Conservation (phyloP, 345 rosid genomes). For the Gossypium arboreum region DNA sequence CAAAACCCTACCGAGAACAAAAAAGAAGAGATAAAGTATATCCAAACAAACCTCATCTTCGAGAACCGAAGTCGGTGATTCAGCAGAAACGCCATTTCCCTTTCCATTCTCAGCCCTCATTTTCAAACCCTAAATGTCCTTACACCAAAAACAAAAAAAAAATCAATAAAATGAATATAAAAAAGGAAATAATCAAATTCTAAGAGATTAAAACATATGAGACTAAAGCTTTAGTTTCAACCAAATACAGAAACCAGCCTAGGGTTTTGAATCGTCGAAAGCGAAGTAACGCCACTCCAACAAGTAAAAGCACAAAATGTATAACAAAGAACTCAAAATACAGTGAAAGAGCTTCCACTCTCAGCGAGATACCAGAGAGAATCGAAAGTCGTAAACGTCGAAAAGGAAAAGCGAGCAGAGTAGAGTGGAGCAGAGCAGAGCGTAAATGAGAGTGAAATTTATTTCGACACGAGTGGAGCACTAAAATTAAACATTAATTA, state of each 20-base stretch:
- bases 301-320: slow-evolving; percentile 1
- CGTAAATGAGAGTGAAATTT: not conserved
- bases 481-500: not conserved
- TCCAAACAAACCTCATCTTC: slow-evolving; percentile 30
- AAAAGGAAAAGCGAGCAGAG: not conserved
- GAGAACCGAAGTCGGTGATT: slow-evolving; percentile 89
- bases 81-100: slow-evolving; percentile 46
- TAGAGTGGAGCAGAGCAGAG: not conserved
- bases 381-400: not conserved
- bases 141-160: not conserved
- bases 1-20: not conserved
- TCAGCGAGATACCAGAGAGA: not conserved
- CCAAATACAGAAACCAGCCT: not conserved
- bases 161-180: not conserved
- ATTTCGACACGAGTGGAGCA: not conserved
- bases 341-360: not conserved
- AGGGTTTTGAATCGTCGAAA: not conserved
- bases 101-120: slow-evolving; percentile 28
- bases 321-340: not conserved
- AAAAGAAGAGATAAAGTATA: not conserved
- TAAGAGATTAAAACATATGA: not conserved
- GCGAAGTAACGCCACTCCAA: not conserved
- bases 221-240: not conserved
- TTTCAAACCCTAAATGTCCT: slow-evolving; percentile 30
- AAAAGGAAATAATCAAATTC: not conserved